These are phyloP conservation scores for Chloranthus sessilifolius DNA, from an alignment of 164 flowering plant genomes.

Conservation along the genomic window DNA sequence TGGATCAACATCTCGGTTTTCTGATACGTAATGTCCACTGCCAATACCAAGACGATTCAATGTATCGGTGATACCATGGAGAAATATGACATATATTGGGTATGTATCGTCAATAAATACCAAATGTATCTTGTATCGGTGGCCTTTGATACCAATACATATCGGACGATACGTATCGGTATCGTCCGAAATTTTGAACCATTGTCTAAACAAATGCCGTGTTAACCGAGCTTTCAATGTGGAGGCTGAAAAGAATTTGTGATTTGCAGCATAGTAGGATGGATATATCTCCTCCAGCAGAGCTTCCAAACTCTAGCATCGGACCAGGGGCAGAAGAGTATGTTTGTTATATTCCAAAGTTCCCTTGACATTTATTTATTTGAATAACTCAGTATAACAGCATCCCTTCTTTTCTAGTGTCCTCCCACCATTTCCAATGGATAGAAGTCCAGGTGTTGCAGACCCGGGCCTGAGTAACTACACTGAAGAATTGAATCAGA, in stretches of 20 bases:
- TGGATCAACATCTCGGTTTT: too few species aligned
- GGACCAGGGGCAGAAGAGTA: constrained; percentile 49
- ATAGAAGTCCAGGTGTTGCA: constrained; percentile 10
- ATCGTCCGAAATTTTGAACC: too few species aligned
- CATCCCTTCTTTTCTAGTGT: constrained; percentile 17
- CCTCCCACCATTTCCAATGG: constrained; percentile 14
- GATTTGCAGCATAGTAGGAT: constrained; percentile 35
- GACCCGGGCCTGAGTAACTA: constrained; percentile 30
- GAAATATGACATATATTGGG: too few species aligned
- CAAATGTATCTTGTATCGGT: too few species aligned
- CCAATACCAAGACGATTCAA: too few species aligned
- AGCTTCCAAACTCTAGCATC: constrained; percentile 17
- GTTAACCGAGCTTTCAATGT: too few species aligned
- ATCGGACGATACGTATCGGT: too few species aligned
- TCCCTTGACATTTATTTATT: not conserved
- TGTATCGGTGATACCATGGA: too few species aligned
- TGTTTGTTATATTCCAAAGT: constrained; percentile 9
- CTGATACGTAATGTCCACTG: too few species aligned
- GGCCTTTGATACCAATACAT: too few species aligned
- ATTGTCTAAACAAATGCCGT: too few species aligned
- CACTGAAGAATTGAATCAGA: constrained; percentile 11
- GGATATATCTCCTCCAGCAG: constrained; percentile 19
- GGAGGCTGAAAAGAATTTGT: constrained; percentile 1
- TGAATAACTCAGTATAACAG: constrained; percentile 2
- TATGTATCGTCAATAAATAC: too few species aligned